phyloP scores from a whole-genome alignment of 139 green algal genomes.

The Tetradesmus lagerheimii region DNA sequence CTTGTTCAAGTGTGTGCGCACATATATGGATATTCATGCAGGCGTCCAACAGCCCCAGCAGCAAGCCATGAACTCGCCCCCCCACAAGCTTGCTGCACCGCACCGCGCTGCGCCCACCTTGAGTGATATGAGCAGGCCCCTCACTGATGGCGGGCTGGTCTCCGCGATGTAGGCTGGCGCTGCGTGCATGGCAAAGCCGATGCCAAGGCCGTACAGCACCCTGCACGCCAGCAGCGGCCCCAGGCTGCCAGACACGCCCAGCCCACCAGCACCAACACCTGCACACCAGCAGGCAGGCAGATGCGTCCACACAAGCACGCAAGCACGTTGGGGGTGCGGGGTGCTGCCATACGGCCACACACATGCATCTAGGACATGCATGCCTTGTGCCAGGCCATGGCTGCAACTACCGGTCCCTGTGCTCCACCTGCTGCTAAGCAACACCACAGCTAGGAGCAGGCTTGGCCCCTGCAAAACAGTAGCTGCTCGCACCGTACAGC shows the following conservation, averaged over 20 bases:
- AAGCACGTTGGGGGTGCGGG: neutral
- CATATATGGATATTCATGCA: too few relatives aligned
- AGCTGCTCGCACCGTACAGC: slow-evolving; percentile 70
- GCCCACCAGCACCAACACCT: slow-evolving; percentile 56
- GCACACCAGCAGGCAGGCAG: neutral
- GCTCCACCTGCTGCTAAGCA: too few relatives aligned
- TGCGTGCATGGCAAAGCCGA: slow-evolving; percentile 95
- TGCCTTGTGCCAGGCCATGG: too few relatives aligned
- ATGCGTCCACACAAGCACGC: neutral
- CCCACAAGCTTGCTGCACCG: too few relatives aligned
- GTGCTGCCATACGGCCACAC: too few relatives aligned
- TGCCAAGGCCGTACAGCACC: slow-evolving; percentile 88
- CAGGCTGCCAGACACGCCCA: slow-evolving; percentile 56
- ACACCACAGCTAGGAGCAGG: too few relatives aligned
- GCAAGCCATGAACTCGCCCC: neutral
- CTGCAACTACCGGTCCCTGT: too few relatives aligned
- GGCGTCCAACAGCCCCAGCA: too few relatives aligned
- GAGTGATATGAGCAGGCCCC: slow-evolving; percentile 82
- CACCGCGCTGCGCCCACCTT: slow-evolving; percentile 23
- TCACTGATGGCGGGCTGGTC: slow-evolving; percentile 73
- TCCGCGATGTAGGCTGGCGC: slow-evolving; percentile 96
- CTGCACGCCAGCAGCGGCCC: slow-evolving; percentile 71
- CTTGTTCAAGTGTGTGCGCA: too few relatives aligned
- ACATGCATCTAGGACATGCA: too few relatives aligned
- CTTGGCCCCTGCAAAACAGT: too few relatives aligned